Conservation (phyloP, 306 rosid species). For the Glycine latifolia region DNA sequence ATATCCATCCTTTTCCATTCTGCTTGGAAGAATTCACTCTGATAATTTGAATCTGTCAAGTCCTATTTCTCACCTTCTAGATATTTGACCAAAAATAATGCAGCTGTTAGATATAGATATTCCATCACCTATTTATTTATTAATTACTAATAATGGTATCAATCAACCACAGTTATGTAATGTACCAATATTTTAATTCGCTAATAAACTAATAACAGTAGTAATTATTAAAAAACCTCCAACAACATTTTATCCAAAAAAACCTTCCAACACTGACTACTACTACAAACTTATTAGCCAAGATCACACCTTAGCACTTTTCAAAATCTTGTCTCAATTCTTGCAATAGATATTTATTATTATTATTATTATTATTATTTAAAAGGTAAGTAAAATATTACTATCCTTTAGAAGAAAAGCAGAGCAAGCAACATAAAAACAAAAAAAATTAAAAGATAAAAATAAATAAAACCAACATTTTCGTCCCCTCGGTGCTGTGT, state of each 20-base stretch:
- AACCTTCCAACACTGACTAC: neutral
- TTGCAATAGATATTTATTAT: neutral
- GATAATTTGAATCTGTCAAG: constrained; percentile 31
- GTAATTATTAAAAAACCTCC: neutral
- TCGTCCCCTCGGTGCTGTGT: constrained; percentile 8
- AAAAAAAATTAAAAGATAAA: neutral
- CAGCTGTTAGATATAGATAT: neutral
- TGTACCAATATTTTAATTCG: neutral
- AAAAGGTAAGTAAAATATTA: neutral
- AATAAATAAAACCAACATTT: constrained; percentile 2
- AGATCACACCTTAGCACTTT: neutral
- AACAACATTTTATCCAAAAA: neutral
- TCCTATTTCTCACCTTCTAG: constrained; percentile 38
- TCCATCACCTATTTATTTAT: neutral
- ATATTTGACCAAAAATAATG: constrained; percentile 45
- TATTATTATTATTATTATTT: neutral
- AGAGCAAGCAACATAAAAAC: neutral
- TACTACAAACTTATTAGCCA: neutral
- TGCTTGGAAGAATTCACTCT: neutral
- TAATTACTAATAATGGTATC: neutral
- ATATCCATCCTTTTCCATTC: constrained; percentile 6
- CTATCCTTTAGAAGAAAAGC: neutral
- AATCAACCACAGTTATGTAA: constrained; percentile 2
- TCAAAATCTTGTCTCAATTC: neutral
- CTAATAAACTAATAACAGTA: constrained; percentile 3